Percentiles rank a stretch among this genome's conserved stretches.
Evolutionary conservation across 805 yeast species (phyloP).

Genomic region (Myxozyma sirexii): DNA sequence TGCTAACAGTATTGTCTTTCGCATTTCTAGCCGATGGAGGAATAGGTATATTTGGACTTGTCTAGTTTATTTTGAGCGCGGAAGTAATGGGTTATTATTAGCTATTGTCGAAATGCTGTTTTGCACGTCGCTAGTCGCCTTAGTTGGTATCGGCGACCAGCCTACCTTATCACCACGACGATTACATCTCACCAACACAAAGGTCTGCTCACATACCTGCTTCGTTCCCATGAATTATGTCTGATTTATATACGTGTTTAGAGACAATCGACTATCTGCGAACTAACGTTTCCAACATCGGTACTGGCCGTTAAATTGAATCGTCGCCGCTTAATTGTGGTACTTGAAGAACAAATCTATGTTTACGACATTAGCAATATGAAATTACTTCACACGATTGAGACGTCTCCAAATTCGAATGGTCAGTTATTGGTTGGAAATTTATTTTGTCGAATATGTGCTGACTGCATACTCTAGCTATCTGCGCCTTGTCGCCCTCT

Average conservation of each 20-base stretch:
- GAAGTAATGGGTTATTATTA: neutral
- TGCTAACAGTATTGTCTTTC: neutral
- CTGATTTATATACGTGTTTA: constrained; percentile 36
- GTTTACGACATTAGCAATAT: constrained; percentile 90
- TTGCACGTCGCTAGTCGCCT: constrained; percentile 80
- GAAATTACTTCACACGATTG: constrained; percentile 73
- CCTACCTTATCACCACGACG: constrained; percentile 70
- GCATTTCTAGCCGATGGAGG: constrained; percentile 43
- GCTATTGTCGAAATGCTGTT: constrained; percentile 83
- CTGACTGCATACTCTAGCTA: constrained; percentile 37
- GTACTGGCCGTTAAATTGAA: constrained; percentile 76
- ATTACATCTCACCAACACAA: constrained; percentile 80
- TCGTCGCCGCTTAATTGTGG: constrained; percentile 76
- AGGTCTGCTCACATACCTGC: constrained; percentile 39
- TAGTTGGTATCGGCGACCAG: constrained; percentile 76
- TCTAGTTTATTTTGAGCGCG: neutral
- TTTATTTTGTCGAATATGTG: neutral
- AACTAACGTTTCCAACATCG: constrained; percentile 78
- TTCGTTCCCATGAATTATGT: neutral
- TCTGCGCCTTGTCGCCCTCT: constrained; percentile 45
- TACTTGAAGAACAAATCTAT: constrained; percentile 76
- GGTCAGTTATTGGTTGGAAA: constrained; percentile 33
- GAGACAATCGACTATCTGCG: constrained; percentile 75
- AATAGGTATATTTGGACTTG: constrained; percentile 37
- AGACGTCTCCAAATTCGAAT: constrained; percentile 52